Conservation (phyloP, 192 early-diverging fungal genomes). For the Umbelopsis sp. region DNA sequence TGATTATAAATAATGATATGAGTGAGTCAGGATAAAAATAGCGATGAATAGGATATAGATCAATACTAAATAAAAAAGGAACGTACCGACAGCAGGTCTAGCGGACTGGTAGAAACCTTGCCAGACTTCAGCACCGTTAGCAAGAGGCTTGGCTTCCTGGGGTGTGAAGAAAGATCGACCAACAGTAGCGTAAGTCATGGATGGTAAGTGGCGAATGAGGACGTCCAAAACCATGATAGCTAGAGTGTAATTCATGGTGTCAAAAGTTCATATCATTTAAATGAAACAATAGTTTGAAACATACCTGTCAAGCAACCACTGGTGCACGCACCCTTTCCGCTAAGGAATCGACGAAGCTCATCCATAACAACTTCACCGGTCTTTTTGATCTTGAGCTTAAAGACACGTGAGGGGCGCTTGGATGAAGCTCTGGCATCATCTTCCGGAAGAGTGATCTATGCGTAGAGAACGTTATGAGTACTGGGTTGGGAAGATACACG, state of each 20-base stretch:
- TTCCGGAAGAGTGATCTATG: slow-evolving; percentile 45
- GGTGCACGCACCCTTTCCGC: slow-evolving; percentile 42
- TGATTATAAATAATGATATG: too few relatives aligned
- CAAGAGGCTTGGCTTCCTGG: slow-evolving; percentile 46
- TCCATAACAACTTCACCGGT: slow-evolving; percentile 68
- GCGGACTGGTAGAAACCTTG: slow-evolving; percentile 91
- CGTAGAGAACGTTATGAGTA: neutral
- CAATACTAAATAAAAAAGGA: slow-evolving; percentile 16
- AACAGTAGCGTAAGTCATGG: slow-evolving; percentile 76
- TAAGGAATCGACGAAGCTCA: slow-evolving; percentile 56
- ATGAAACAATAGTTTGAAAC: neutral
- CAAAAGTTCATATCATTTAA: slow-evolving; percentile 32
- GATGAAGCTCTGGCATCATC: slow-evolving; percentile 32
- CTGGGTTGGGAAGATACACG: too few relatives aligned
- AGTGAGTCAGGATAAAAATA: too few relatives aligned
- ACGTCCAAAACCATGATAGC: slow-evolving; percentile 77
- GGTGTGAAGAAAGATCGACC: slow-evolving; percentile 92
- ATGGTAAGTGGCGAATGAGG: slow-evolving; percentile 80
- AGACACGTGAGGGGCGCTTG: slow-evolving; percentile 50
- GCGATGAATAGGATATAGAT: too few relatives aligned
- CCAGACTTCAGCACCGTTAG: slow-evolving; percentile 88
- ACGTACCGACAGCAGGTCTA: slow-evolving; percentile 68
- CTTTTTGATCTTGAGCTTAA: slow-evolving; percentile 68
- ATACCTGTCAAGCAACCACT: slow-evolving; percentile 48
- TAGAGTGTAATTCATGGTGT: slow-evolving; percentile 28